These are phyloP conservation scores for Miscanthus lutarioriparius DNA, from an alignment of 176 grass and related monocot species.

Conservation along the genomic window DNA sequence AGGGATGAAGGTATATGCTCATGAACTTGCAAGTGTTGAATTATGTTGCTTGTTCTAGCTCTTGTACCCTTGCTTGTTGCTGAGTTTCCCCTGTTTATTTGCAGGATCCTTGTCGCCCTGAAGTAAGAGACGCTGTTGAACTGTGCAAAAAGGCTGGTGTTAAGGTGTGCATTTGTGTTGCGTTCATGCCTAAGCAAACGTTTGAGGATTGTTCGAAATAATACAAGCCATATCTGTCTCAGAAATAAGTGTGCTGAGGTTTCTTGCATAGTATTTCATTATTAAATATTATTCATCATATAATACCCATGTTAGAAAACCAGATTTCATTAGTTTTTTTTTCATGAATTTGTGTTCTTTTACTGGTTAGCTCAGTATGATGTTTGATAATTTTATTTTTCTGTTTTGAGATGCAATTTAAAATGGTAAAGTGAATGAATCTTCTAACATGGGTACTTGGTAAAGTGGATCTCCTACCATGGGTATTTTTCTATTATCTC, in stretches of 20 bases:
- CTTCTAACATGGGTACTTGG: constrained; percentile 1
- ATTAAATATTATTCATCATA: neutral
- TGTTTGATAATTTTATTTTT: neutral
- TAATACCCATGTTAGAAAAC: constrained; percentile 11
- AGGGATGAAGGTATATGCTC: constrained; percentile 80
- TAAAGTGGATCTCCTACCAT: neutral
- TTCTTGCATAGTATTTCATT: constrained; percentile 15
- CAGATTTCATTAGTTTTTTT: neutral
- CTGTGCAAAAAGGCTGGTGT: constrained; percentile 77
- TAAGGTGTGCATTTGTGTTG: constrained; percentile 53
- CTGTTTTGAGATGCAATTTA: neutral
- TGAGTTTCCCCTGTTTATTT: constrained; percentile 39
- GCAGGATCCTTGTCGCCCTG: constrained; percentile 94
- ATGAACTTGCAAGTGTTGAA: constrained; percentile 35
- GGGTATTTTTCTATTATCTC: neutral
- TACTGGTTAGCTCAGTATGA: neutral
- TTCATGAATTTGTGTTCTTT: constrained; percentile 4
- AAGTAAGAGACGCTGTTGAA: constrained; percentile 75
- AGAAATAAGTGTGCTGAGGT: neutral
- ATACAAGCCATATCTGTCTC: constrained; percentile 35
- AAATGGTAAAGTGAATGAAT: constrained; percentile 7
- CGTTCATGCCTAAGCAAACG: constrained; percentile 1
- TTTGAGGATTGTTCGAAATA: constrained; percentile 1
- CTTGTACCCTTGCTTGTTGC: constrained; percentile 14
- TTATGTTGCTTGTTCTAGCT: constrained; percentile 21